These are phyloP conservation scores for Bretschneidera sinensis DNA, from an alignment of 345 rosid species.

Conservation along the genomic window DNA sequence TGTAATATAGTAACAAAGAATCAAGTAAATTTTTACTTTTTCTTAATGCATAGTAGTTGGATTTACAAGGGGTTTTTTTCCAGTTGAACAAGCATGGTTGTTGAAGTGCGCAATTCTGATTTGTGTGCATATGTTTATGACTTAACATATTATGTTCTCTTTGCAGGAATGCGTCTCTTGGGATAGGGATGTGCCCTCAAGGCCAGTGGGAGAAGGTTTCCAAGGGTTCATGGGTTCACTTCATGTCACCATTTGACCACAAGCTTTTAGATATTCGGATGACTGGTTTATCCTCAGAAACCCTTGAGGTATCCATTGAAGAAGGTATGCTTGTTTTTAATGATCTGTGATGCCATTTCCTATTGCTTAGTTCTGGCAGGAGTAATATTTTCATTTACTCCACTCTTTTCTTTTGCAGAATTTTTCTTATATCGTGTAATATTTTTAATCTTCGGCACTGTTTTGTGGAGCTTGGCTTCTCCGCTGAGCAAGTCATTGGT, in stretches of 20 bases:
- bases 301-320: constrained; percentile 50
- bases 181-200: constrained; percentile 70
- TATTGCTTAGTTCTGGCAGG: constrained; percentile 3
- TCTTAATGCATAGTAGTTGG: not conserved
- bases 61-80: too few species aligned
- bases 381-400: constrained; percentile 7
- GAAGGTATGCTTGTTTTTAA: constrained; percentile 50
- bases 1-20: too few species aligned
- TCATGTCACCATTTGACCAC: constrained; percentile 88
- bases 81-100: too few species aligned
- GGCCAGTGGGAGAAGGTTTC: constrained; percentile 73
- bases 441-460: constrained; percentile 56
- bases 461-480: constrained; percentile 59
- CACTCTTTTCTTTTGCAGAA: constrained; percentile 42
- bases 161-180: constrained; percentile 80
- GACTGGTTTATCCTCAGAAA: constrained; percentile 34
- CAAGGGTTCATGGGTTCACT: constrained; percentile 67
- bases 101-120: too few species aligned
- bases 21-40: not conserved
- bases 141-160: too few species aligned
- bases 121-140: too few species aligned
- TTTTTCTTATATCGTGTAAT: constrained; percentile 52
- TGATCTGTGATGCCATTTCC: not conserved
- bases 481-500: constrained; percentile 67
- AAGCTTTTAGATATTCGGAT: constrained; percentile 68